Conservation (phyloP, 2,329 filamentous ascomycete genomes). For the Colletotrichum sp. region DNA sequence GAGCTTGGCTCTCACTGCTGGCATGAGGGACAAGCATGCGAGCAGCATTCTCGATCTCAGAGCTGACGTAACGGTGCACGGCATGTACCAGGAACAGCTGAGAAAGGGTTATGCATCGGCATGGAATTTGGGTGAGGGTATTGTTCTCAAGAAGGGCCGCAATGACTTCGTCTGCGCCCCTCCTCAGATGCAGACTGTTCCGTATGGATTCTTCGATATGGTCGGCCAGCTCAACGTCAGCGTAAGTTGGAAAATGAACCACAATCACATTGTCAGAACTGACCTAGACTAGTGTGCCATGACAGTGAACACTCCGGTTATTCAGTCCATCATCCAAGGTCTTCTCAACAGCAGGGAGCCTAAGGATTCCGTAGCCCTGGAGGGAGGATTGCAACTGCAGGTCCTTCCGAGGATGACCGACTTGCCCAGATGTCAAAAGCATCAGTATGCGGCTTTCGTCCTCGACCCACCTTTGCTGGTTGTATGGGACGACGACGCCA, state of each 20-base stretch:
- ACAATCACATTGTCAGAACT: neutral
- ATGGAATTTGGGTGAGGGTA: conserved; percentile 51
- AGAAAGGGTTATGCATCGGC: conserved; percentile 20
- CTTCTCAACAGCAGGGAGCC: conserved; percentile 42
- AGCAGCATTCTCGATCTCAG: conserved; percentile 18
- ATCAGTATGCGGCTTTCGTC: conserved; percentile 71
- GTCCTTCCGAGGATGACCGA: conserved; percentile 63
- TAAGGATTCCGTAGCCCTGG: conserved; percentile 61
- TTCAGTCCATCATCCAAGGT: conserved; percentile 60
- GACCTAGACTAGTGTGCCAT: conserved; percentile 59
- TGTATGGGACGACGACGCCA: conserved; percentile 69
- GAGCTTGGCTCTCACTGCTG: conserved; percentile 20
- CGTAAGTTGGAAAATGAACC: conserved; percentile 39
- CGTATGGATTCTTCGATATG: conserved; percentile 52
- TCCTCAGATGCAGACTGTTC: conserved; percentile 35
- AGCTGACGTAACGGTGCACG: conserved; percentile 21
- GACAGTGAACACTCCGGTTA: conserved; percentile 70
- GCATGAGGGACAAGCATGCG: conserved; percentile 19
- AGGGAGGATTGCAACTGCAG: conserved; percentile 64
- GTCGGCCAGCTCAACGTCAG: conserved; percentile 52
- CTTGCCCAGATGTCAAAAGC: conserved; percentile 65
- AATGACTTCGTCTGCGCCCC: conserved; percentile 51
- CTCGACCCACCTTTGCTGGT: conserved; percentile 62
- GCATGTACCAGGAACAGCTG: conserved; percentile 22
- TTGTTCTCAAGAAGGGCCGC: conserved; percentile 57